These are phyloP conservation scores for Croton setiger DNA, from an alignment of 441 rosid genomes.

Conservation along the genomic window DNA sequence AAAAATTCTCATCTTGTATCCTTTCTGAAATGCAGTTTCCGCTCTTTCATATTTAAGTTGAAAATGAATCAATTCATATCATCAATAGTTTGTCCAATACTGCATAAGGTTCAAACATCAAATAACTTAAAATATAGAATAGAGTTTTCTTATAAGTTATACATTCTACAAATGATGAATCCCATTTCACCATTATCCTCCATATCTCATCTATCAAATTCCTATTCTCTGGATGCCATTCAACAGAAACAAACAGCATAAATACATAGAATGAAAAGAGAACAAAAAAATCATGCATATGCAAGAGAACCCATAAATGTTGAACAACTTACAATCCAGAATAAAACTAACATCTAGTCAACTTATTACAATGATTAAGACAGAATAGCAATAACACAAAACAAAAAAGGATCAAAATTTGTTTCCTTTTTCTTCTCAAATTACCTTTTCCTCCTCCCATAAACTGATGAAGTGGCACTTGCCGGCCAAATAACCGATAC, in stretches of 20 bases:
- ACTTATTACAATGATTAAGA: neutral
- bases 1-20: no score
- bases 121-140: neutral
- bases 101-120: neutral
- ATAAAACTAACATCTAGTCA: neutral
- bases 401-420: neutral
- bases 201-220: neutral
- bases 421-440: neutral
- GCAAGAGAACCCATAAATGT: neutral
- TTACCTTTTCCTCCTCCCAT: conserved; percentile 87
- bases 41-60: no score
- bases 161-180: neutral
- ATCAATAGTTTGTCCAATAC: no score
- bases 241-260: neutral
- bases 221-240: neutral
- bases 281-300: no score
- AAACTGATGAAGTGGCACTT: conserved; percentile 64
- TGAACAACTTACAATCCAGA: neutral
- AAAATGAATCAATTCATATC: no score
- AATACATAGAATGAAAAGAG: neutral
- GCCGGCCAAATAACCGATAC: conserved; percentile 63
- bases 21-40: no score
- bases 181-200: neutral
- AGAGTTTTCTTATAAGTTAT: neutral
- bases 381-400: neutral